Percentiles rank a stretch among this genome's conserved stretches.
These are phyloP conservation scores for Priceomyces melissophilus DNA, from an alignment of 805 yeast species.

Conservation along the genomic window DNA sequence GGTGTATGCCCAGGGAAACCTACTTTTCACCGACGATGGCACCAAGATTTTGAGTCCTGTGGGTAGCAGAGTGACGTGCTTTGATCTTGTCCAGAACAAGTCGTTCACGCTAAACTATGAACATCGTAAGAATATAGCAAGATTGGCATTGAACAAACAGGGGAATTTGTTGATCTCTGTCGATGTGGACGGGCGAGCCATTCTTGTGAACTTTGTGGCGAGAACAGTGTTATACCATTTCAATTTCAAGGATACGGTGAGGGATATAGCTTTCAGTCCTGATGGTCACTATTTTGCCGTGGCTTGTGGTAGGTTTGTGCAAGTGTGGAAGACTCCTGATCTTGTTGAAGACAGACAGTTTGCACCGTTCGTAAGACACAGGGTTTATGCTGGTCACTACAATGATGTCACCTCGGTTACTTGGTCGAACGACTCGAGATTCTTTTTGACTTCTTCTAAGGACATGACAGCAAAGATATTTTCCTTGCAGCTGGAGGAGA, in stretches of 20 bases:
- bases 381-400: constrained; percentile 91
- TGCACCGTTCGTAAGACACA: constrained; percentile 90
- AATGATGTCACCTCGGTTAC: constrained; percentile 71
- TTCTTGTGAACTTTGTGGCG: constrained; percentile 78
- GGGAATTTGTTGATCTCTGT: constrained; percentile 77
- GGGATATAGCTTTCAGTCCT: constrained; percentile 78
- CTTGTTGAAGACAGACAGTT: constrained; percentile 82
- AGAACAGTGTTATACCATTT: constrained; percentile 89
- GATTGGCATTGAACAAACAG: constrained; percentile 80
- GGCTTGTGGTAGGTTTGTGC: constrained; percentile 77
- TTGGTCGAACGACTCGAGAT: constrained; percentile 91
- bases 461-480: constrained; percentile 87
- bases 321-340: constrained; percentile 91
- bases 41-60: constrained; percentile 82
- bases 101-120: constrained; percentile 90
- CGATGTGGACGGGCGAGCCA: constrained; percentile 91
- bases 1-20: constrained; percentile 90
- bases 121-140: constrained; percentile 77
- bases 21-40: constrained; percentile 84
- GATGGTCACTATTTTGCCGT: constrained; percentile 86
- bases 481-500: constrained; percentile 65
- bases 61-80: constrained; percentile 87
- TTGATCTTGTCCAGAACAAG: constrained; percentile 78
- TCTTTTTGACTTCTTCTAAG: constrained; percentile 79
- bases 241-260: constrained; percentile 79